Conservation (phyloP, 768 basidiomycete species). For the Tricholoma terreum region DNA sequence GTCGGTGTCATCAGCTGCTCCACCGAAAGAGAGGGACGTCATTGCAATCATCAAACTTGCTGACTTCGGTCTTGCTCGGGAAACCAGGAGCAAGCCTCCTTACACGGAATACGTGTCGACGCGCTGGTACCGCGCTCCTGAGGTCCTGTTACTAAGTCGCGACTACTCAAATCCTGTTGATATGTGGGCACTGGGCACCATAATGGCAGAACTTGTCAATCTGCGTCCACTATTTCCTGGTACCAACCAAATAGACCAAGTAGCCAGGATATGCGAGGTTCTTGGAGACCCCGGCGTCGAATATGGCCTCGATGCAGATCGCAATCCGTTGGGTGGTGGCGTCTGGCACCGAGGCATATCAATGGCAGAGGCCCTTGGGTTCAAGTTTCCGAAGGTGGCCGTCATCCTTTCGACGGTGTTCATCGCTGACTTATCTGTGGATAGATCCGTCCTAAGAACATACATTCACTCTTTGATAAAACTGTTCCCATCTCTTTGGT, state of each 20-base stretch:
- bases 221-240: constrained; percentile 95
- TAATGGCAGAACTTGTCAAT: constrained; percentile 95
- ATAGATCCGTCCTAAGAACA: constrained; percentile 63
- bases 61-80: constrained; percentile 95
- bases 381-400: constrained; percentile 85
- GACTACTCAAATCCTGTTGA: constrained; percentile 98
- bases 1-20: constrained; percentile 67
- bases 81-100: constrained; percentile 83
- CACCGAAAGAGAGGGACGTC: constrained; percentile 85
- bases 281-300: constrained; percentile 87
- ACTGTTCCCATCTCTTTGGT: constrained; percentile 77
- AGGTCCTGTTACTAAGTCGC: constrained; percentile 86
- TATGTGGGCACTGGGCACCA: constrained; percentile 99
- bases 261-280: constrained; percentile 86
- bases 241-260: constrained; percentile 88
- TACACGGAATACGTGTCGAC: constrained; percentile 99
- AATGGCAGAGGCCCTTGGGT: constrained; percentile 84
- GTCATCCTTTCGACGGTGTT: constrained; percentile 6
- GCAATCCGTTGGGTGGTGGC: constrained; percentile 78
- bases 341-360: constrained; percentile 82
- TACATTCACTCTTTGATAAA: constrained; percentile 73
- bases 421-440: constrained; percentile 9
- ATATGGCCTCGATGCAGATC: constrained; percentile 73
- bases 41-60: constrained; percentile 96
- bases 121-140: constrained; percentile 99